Percentiles rank a stretch among this genome's conserved stretches.
phyloP scores from a whole-genome alignment of 805 yeast genomes.

The Starmera quercuum region DNA sequence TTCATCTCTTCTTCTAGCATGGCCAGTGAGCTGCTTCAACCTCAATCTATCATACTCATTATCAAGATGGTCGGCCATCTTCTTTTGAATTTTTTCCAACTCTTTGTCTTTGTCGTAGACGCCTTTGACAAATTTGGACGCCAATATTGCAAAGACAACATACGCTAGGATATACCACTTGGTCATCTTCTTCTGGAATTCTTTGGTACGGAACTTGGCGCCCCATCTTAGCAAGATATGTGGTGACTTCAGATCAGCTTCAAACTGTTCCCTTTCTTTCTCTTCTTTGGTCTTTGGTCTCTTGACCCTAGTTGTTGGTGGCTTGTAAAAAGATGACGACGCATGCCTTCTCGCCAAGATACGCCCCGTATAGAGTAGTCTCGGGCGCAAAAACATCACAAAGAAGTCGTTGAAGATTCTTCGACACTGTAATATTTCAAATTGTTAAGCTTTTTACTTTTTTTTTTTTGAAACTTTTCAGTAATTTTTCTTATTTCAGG shows the following conservation, averaged over 20 bases:
- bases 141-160: constrained; percentile 45
- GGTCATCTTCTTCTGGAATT: constrained; percentile 57
- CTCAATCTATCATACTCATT: constrained; percentile 61
- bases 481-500: too few species aligned
- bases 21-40: constrained; percentile 52
- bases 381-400: too few species aligned
- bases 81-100: constrained; percentile 31
- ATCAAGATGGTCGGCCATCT: constrained; percentile 25
- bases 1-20: constrained; percentile 56
- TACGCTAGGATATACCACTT: constrained; percentile 57
- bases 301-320: constrained; percentile 13
- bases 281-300: constrained; percentile 24
- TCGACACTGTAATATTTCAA: too few species aligned
- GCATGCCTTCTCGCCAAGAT: constrained; percentile 1
- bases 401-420: too few species aligned
- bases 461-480: too few species aligned
- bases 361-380: too few species aligned
- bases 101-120: constrained; percentile 60
- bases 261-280: constrained; percentile 23
- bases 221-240: constrained; percentile 40
- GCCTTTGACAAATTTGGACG: constrained; percentile 60
- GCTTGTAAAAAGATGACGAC: constrained; percentile 14
- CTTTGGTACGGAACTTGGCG: constrained; percentile 43
- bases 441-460: too few species aligned
- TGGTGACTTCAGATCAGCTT: constrained; percentile 25